Evolutionary conservation across 2,329 filamentous ascomycete species (phyloP).

Genomic region (Alternaria gansuensis): DNA sequence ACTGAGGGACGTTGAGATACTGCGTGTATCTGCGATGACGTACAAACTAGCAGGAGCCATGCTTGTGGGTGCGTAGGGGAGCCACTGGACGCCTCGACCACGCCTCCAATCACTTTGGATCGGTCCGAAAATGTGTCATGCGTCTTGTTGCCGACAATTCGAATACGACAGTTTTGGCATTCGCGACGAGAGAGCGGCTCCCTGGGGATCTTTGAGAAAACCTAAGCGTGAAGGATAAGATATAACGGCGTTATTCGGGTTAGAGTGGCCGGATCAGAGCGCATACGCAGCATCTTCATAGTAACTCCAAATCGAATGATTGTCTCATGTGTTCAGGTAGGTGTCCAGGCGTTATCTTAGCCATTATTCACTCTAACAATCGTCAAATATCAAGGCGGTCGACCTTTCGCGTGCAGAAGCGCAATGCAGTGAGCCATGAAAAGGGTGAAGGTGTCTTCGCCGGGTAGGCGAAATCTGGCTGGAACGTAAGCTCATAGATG

Average conservation of each 20-base stretch:
- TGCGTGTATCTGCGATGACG: background rate
- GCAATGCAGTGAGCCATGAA: background rate
- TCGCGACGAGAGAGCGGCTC: background rate
- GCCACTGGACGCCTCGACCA: background rate
- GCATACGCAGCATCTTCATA: background rate
- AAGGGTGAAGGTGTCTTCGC: background rate
- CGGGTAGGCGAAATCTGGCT: background rate
- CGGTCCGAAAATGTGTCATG: background rate
- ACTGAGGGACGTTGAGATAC: slow-evolving; percentile 6
- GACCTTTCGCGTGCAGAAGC: background rate
- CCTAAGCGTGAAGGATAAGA: background rate
- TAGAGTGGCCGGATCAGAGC: background rate
- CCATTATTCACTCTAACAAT: background rate
- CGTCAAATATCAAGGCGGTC: background rate
- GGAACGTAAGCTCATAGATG: background rate
- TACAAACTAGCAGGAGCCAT: background rate
- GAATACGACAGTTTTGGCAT: background rate
- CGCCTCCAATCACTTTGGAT: background rate
- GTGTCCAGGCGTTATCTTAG: background rate
- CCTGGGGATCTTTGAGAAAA: background rate
- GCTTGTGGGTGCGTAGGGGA: background rate
- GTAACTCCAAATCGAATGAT: background rate
- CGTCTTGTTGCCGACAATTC: background rate
- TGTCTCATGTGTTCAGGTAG: background rate
- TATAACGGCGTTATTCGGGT: background rate